Base-by-base conservation (phyloP, 2,329 filamentous ascomycete species). In the Coniochaeta pulveracea region DNA sequence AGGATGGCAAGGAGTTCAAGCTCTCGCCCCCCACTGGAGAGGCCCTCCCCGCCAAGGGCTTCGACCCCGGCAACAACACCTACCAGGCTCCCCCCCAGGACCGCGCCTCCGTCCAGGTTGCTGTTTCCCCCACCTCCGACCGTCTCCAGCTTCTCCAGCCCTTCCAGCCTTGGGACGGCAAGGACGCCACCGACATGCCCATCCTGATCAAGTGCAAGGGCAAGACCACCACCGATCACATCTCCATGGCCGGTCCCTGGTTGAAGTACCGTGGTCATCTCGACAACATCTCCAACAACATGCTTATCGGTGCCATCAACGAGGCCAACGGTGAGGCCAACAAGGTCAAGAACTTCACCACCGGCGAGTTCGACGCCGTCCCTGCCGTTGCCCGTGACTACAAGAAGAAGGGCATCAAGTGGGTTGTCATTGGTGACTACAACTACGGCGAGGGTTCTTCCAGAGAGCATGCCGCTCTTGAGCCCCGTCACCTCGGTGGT, bases 241-340 rank as follows among this genome's bases (percentile, higher is more conserved):
- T 94, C 64, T 94, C 30, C 16, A 33, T 33, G 30, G 30, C 30
- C 16, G 30, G 30, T 16, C 30, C 30, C 7, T 33, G 30, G 30
- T 71, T 96, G 60, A 95, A 95, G 74, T 96, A 95, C 76, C 85
- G 89, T 74, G 89, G 89, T 42, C 89, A 96, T 59, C 73, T 96
- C 52, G 89, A 95, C 76, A 96, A 96, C 76, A 95, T 96, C 67
- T 95, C 88, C 57, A 95, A 96, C 79, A 96, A 96, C 76, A 93
- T 95, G 85, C 66, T 96, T 60, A 95, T 96, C 50, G 89, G 89
- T 67, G 91, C 91, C 52, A 85, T 86, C 66, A 98, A 95, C 67
- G 79, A 81, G 51, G 88, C 83, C 54, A 98, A 96, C 64, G 85
- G 80, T 40, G 85, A 96, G 71, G 88, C 86, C 51, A 98, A 98